Percentiles rank a stretch among this genome's conserved stretches.
phyloP scores from a whole-genome alignment of 257 asterid species.

The Solanum peruvianum region DNA sequence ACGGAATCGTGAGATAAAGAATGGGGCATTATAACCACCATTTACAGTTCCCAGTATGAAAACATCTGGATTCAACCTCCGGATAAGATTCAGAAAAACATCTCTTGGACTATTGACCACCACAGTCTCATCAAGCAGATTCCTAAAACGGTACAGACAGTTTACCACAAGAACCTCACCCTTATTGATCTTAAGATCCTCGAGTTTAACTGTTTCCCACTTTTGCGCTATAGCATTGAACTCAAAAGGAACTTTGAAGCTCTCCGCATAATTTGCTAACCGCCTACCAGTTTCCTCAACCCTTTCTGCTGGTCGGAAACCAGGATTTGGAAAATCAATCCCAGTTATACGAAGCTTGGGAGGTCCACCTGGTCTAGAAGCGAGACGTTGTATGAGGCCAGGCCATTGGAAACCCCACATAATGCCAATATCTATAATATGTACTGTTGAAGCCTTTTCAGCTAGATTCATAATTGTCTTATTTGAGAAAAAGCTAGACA shows the following conservation, averaged over 20 bases:
- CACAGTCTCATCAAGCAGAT: slow-evolving; percentile 5
- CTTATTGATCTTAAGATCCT: slow-evolving; percentile 2
- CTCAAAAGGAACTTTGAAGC: slow-evolving; percentile 5
- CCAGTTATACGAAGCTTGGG: slow-evolving; percentile 8
- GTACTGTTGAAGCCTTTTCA: neutral
- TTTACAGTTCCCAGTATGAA: neutral
- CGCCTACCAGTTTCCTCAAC: slow-evolving; percentile 4
- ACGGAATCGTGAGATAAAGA: slow-evolving; percentile 1
- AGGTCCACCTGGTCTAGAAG: slow-evolving; percentile 2
- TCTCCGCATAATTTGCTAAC: slow-evolving; percentile 1
- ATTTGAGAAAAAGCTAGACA: slow-evolving; percentile 2
- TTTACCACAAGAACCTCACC: slow-evolving; percentile 4
- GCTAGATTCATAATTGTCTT: slow-evolving; percentile 3
- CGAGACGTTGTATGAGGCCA: slow-evolving; percentile 5
- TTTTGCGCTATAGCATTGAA: slow-evolving; percentile 4
- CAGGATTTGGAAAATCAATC: slow-evolving; percentile 1
- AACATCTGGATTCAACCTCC: slow-evolving; percentile 2
- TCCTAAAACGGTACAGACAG: slow-evolving; percentile 2
- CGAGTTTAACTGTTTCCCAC: slow-evolving; percentile 6
- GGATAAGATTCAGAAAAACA: neutral
- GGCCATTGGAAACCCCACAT: slow-evolving; percentile 9
- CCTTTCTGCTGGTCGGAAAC: slow-evolving; percentile 6
- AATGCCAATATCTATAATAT: slow-evolving; percentile 6
- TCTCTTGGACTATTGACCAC: neutral
- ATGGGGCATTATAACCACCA: neutral